Conservation (phyloP, 177 flowering plant species). For the Vitis hybrid region DNA sequence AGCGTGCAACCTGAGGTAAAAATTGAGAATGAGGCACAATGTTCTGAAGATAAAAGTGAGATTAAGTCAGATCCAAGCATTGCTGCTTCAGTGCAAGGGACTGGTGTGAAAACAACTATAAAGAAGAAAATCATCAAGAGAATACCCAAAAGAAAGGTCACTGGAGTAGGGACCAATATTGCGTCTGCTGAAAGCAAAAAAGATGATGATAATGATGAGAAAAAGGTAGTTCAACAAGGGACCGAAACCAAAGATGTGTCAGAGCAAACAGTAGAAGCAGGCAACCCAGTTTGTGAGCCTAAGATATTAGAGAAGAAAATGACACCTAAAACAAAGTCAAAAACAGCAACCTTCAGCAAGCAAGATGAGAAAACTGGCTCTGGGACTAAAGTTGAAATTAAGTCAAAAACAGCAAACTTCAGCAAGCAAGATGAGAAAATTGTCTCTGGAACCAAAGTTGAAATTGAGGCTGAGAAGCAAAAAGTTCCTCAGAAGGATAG, state of each 20-base stretch:
- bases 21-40: conserved; percentile 26
- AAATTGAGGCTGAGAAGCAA: conserved; percentile 26
- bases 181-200: conserved; percentile 24
- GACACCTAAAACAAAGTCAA: conserved; percentile 16
- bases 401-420: conserved; percentile 12
- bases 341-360: conserved; percentile 17
- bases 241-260: conserved; percentile 19
- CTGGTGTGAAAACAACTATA: conserved; percentile 38
- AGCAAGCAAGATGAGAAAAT: conserved; percentile 32
- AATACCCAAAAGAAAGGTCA: conserved; percentile 61
- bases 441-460: conserved; percentile 25
- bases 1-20: conserved; percentile 26
- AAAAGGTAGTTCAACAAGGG: conserved; percentile 15
- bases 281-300: conserved; percentile 14
- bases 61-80: conserved; percentile 27
- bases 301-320: conserved; percentile 25
- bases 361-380: conserved; percentile 28
- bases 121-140: conserved; percentile 72
- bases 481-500: conserved; percentile 36
- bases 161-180: conserved; percentile 22
- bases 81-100: conserved; percentile 27
- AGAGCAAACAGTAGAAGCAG: conserved; percentile 18
- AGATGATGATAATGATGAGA: conserved; percentile 18
- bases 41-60: conserved; percentile 31
- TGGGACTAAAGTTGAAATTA: conserved; percentile 17